Evolutionary conservation across 768 basidiomycete genomes (phyloP).

Genomic region (Amanita thiersii): DNA sequence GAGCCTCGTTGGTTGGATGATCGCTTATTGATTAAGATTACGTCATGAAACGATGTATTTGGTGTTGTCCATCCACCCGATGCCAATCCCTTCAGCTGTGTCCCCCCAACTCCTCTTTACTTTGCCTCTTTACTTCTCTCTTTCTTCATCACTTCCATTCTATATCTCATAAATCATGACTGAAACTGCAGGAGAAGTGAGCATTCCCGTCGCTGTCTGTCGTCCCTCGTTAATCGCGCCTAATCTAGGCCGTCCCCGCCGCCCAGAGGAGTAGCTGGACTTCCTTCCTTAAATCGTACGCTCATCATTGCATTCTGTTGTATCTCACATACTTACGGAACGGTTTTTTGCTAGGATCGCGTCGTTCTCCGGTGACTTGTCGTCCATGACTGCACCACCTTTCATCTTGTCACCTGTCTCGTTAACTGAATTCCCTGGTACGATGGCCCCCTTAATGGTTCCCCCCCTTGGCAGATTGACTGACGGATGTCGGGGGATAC

Average conservation of each 20-base stretch:
- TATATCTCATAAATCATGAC: too few species aligned
- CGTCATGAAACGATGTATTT: too few species aligned
- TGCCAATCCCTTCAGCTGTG: too few species aligned
- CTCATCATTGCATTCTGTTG: slow-evolving; percentile 11
- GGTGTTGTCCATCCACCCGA: too few species aligned
- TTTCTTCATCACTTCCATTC: too few species aligned
- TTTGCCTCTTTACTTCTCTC: too few species aligned
- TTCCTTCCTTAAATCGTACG: slow-evolving; percentile 85
- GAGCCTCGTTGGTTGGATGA: too few species aligned
- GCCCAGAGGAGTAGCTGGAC: slow-evolving; percentile 85
- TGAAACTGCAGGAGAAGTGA: slow-evolving; percentile 5
- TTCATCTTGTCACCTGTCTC: slow-evolving; percentile 92
- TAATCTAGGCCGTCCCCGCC: slow-evolving; percentile 68
- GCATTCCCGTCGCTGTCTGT: not conserved
- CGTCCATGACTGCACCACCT: slow-evolving; percentile 75
- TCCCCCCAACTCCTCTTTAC: too few species aligned
- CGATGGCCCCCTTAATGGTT: slow-evolving; percentile 19
- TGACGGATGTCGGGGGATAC: too few species aligned
- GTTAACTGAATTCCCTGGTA: slow-evolving; percentile 87
- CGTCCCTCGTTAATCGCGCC: slow-evolving; percentile 4
- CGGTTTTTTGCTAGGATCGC: slow-evolving; percentile 50
- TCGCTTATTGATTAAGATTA: too few species aligned
- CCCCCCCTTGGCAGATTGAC: too few species aligned
- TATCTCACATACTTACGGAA: slow-evolving; percentile 9
- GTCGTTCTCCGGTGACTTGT: slow-evolving; percentile 83